phyloP scores from a whole-genome alignment of 768 basidiomycete species.

The Termitomyces sp. region DNA sequence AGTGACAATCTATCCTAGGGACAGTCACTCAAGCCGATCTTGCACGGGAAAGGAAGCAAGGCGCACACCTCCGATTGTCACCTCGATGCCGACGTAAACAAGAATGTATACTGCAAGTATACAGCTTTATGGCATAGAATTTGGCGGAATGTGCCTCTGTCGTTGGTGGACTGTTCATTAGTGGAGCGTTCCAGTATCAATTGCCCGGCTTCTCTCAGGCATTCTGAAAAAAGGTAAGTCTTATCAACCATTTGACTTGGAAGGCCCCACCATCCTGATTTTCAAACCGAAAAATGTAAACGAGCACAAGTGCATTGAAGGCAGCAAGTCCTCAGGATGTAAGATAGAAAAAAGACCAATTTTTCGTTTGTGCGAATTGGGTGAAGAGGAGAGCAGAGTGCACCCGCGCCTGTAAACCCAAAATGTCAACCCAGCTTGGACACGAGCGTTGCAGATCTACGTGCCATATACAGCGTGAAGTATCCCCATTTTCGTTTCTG shows the following conservation, averaged over 20 bases:
- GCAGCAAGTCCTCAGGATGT: conserved; percentile 59
- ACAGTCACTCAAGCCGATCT: neutral
- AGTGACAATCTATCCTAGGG: conserved; percentile 65
- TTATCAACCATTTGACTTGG: too few species aligned
- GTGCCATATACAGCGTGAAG: conserved; percentile 60
- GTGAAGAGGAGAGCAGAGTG: conserved; percentile 68
- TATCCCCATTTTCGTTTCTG: conserved; percentile 62
- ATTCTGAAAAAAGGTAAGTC: conserved; percentile 28
- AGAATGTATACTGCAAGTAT: conserved; percentile 56
- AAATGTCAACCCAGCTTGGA: neutral
- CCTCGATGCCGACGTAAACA: conserved; percentile 67
- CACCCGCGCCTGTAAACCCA: conserved; percentile 47
- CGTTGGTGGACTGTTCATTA: neutral
- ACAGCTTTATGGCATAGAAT: conserved; percentile 48
- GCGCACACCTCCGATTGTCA: conserved; percentile 43
- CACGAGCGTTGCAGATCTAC: neutral
- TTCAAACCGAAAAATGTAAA: conserved; percentile 58
- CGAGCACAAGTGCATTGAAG: conserved; percentile 45
- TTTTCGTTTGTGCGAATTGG: conserved; percentile 58
- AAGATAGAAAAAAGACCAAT: conserved; percentile 79
- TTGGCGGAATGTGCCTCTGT: conserved; percentile 30
- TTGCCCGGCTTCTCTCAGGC: conserved; percentile 44
- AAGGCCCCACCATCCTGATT: conserved; percentile 56
- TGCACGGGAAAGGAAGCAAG: neutral
- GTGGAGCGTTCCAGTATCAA: conserved; percentile 23